Evolutionary conservation across 306 rosid genomes (phyloP).

Genomic region (Arachis stenosperma): DNA sequence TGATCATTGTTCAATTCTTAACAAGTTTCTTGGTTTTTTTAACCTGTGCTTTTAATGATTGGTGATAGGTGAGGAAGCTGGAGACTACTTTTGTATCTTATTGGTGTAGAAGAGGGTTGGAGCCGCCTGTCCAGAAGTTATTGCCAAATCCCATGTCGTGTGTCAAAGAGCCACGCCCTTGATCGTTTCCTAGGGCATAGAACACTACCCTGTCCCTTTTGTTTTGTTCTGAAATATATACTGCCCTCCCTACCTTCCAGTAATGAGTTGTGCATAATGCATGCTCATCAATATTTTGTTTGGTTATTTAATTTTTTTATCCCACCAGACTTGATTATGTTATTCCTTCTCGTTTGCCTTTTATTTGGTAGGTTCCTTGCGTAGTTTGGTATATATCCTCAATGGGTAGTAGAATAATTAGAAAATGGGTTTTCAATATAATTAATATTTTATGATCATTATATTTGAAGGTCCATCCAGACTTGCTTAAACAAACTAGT

Average conservation of each 20-base stretch:
- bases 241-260: too few species aligned
- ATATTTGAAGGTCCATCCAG: too few species aligned
- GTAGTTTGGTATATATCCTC: background rate
- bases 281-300: conserved; percentile 32
- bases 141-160: conserved; percentile 60
- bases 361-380: background rate
- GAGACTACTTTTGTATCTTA: conserved; percentile 65
- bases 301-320: background rate
- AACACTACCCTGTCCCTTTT: background rate
- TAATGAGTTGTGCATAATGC: conserved; percentile 32
- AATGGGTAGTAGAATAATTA: background rate
- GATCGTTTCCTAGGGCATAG: background rate
- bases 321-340: background rate
- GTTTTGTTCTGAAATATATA: too few species aligned
- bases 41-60: conserved; percentile 18
- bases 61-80: conserved; percentile 71
- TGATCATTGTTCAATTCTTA: background rate
- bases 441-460: background rate
- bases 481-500: too few species aligned
- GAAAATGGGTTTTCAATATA: conserved; percentile 12
- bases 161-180: conserved; percentile 59
- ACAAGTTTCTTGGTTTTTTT: background rate
- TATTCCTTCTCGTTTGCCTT: background rate
- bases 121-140: conserved; percentile 64
- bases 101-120: conserved; percentile 78